phyloP scores from a whole-genome alignment of 768 basidiomycete species.

The Trametes villosa region DNA sequence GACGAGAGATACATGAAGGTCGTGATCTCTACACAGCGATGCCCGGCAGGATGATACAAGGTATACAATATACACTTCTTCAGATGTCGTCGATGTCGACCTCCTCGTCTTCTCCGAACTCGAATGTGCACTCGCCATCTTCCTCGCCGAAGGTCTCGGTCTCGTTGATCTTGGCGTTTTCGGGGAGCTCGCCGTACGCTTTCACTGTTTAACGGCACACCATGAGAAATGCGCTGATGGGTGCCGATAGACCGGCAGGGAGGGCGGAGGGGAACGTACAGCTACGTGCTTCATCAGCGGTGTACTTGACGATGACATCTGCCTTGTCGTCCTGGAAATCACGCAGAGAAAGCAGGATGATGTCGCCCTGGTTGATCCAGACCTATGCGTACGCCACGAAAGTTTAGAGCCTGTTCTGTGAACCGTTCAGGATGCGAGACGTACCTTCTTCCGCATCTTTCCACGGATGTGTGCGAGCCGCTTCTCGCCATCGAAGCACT shows the following conservation, averaged over 20 bases:
- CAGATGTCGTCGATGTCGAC: slow-evolving; percentile 92
- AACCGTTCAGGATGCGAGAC: slow-evolving; percentile 27
- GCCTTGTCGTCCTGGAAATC: slow-evolving; percentile 99
- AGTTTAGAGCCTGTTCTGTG: background rate
- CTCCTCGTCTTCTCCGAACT: slow-evolving; percentile 88
- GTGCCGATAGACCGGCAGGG: background rate
- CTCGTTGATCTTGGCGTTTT: slow-evolving; percentile 96
- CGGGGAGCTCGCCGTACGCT: slow-evolving; percentile 97
- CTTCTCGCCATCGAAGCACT: slow-evolving; percentile 98
- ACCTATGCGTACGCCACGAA: slow-evolving; percentile 56
- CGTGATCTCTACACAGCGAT: slow-evolving; percentile 14
- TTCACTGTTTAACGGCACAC: slow-evolving; percentile 60
- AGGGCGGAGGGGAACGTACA: slow-evolving; percentile 43
- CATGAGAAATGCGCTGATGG: slow-evolving; percentile 1
- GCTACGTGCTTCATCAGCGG: slow-evolving; percentile 91
- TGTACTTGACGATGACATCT: slow-evolving; percentile 99
- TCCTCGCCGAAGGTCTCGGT: slow-evolving; percentile 93
- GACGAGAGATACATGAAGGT: slow-evolving; percentile 2
- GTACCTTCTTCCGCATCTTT: slow-evolving; percentile 98
- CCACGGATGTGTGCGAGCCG: slow-evolving; percentile 97
- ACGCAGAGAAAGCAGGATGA: slow-evolving; percentile 90
- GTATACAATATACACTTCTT: slow-evolving; percentile 36
- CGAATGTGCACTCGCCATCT: slow-evolving; percentile 87
- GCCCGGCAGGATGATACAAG: slow-evolving; percentile 4
- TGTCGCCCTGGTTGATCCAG: slow-evolving; percentile 99